Evolutionary conservation across 495 filamentous ascomycete genomes (phyloP).

Genomic region (Trichoderma reesei): DNA sequence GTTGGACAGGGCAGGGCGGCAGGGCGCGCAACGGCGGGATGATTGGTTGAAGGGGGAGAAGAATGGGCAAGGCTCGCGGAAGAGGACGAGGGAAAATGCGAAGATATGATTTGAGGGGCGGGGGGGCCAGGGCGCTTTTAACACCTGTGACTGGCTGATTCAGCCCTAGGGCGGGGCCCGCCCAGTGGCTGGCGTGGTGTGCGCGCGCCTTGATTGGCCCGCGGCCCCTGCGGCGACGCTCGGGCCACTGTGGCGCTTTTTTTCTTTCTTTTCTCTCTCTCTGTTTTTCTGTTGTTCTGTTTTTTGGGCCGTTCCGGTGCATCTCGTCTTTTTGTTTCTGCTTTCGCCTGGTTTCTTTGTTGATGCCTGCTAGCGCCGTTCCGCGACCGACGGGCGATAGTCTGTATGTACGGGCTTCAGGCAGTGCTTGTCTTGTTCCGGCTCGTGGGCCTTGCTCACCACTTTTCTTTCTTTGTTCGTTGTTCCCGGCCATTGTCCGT

Average conservation of each 20-base stretch:
- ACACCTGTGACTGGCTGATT: constrained; percentile 36
- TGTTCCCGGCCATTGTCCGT: not conserved
- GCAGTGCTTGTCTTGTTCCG: too few species aligned
- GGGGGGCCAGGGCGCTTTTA: constrained; percentile 24
- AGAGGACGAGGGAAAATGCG: constrained; percentile 22
- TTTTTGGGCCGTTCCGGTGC: not conserved
- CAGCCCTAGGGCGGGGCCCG: constrained; percentile 19
- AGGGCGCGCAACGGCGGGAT: constrained; percentile 21
- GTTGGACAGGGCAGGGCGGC: not conserved
- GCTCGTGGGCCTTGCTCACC: too few species aligned
- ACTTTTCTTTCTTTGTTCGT: not conserved
- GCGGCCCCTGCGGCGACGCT: not conserved
- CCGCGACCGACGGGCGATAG: not conserved
- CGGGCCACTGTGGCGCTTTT: not conserved
- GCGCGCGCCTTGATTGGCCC: not conserved
- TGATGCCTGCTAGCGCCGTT: not conserved
- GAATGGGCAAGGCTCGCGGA: constrained; percentile 19
- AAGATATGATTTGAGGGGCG: constrained; percentile 33
- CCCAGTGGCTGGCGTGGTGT: constrained; percentile 14
- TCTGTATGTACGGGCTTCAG: not conserved
- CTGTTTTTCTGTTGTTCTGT: not conserved
- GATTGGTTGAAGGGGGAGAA: constrained; percentile 33
- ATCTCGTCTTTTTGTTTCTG: not conserved
- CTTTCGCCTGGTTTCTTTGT: not conserved
- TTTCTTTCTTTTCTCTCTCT: not conserved